A percentile compares a stretch with the other conserved stretches of the same genome.
These are phyloP conservation scores for Alternaria infectoria DNA, from an alignment of 2,329 filamentous ascomycete genomes.

Conservation along the genomic window DNA sequence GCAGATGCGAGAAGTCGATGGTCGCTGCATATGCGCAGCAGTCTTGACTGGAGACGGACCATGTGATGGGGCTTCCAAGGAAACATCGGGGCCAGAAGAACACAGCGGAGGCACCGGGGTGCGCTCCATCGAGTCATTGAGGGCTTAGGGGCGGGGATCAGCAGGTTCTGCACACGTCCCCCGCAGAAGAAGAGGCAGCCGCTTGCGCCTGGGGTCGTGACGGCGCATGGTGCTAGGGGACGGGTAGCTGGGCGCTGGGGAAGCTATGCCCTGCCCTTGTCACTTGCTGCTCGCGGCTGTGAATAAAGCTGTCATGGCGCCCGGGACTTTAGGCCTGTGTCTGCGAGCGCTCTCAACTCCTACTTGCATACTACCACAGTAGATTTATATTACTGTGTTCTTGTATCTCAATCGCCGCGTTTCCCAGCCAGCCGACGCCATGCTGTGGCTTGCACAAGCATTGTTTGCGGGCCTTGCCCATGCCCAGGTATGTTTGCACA, in stretches of 20 bases:
- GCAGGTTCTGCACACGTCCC: slow-evolving; percentile 24
- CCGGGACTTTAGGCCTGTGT: slow-evolving; percentile 8
- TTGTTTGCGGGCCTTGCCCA: slow-evolving; percentile 39
- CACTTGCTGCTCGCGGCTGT: slow-evolving; percentile 3
- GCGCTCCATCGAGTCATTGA: slow-evolving; percentile 22
- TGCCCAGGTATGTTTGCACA: slow-evolving; percentile 39
- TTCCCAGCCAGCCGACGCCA: slow-evolving; percentile 35
- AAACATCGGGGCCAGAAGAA: slow-evolving; percentile 1
- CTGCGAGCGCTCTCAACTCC: slow-evolving; percentile 22
- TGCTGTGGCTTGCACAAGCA: slow-evolving; percentile 46
- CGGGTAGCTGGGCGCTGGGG: slow-evolving; percentile 21
- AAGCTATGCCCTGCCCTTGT: slow-evolving; percentile 10
- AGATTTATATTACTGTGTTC: slow-evolving; percentile 19
- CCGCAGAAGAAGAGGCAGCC: slow-evolving; percentile 18
- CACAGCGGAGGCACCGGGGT: slow-evolving; percentile 20
- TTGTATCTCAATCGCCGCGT: slow-evolving; percentile 10
- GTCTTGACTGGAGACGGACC: background rate
- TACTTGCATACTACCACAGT: slow-evolving; percentile 14
- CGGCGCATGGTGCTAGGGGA: slow-evolving; percentile 17
- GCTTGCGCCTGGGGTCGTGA: slow-evolving; percentile 17
- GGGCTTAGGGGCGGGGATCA: slow-evolving; percentile 24
- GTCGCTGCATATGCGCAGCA: background rate
- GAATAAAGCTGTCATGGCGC: slow-evolving; percentile 26
- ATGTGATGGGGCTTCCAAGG: background rate
- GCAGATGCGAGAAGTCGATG: slow-evolving; percentile 8